A percentile compares a stretch with the other conserved stretches of the same genome.
These are phyloP conservation scores for Lentinula boryana DNA, from an alignment of 768 basidiomycete species.

Conservation along the genomic window DNA sequence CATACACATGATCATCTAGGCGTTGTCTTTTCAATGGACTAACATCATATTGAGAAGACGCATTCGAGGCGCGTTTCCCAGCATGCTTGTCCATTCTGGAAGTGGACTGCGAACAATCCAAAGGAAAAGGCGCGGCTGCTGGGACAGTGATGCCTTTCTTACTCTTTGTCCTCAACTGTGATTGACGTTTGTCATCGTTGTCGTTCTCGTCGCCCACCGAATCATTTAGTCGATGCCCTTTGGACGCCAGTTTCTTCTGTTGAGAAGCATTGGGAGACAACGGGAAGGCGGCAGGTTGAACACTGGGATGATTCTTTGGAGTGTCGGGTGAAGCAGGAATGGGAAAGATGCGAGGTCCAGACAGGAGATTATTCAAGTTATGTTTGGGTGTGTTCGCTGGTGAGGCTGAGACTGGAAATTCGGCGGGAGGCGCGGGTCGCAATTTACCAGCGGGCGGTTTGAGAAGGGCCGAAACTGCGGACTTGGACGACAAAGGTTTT, in stretches of 20 bases:
- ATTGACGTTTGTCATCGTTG: too few relatives aligned
- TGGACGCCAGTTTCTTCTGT: not conserved
- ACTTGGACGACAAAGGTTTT: not conserved
- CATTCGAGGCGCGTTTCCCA: not conserved
- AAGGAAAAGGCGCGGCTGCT: not conserved
- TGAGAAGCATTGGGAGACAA: not conserved
- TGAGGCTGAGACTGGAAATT: not conserved
- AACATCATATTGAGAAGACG: not conserved
- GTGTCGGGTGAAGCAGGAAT: not conserved
- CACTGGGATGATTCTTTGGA: not conserved
- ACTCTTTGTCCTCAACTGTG: not conserved
- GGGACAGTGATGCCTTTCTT: not conserved
- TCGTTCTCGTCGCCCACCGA: not conserved
- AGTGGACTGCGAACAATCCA: not conserved
- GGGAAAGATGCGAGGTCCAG: not conserved
- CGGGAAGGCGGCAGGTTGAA: not conserved
- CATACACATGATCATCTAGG: slow-evolving; percentile 10
- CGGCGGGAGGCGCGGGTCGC: not conserved
- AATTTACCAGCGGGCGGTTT: not conserved
- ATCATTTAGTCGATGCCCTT: not conserved
- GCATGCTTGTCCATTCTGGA: not conserved
- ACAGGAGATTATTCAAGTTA: not conserved
- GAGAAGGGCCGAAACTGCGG: not conserved
- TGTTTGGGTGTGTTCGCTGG: not conserved
- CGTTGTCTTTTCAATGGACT: slow-evolving; percentile 2